Evolutionary conservation across 2,329 filamentous ascomycete genomes (phyloP), one percentile per base, ranked within the genome.

Genomic region (Hypocrella siamensis): DNA sequence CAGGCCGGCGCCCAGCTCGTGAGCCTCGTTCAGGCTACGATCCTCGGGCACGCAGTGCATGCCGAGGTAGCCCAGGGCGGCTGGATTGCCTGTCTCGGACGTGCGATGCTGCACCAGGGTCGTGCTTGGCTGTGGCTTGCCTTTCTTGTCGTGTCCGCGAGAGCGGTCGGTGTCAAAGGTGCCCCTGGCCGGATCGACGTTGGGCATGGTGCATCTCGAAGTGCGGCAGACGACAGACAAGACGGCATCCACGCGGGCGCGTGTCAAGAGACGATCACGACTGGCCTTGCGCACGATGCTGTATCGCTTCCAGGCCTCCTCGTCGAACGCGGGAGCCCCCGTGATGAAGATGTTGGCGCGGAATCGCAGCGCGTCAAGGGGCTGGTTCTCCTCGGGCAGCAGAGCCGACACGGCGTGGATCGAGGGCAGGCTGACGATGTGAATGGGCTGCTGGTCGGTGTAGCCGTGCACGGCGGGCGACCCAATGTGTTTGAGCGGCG

Each of bases 31-130:
- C 8, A 47, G 9, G 5, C 38, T 34, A 4, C 33, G 27, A 5
- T 46, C 42, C 7, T 48, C 47, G 0, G 47, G 47, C 2, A 49
- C 47, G n/a, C 45, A 46, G 24, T 48, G 47, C 43, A 49, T 47
- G 3, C 47, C 47, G 11, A 49, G 18, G 15, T 49, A 49, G 0
- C 47, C 47, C 14, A 49, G 32, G 12, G 46, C 46, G 10, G 30
- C 40, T 0, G 39, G 40, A 8, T 49, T 49, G 2, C 46, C 46
- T 9, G 36, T 28, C 19, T 49, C 47, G 0, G 45, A 39, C 1
- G 39, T 49, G 1, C 47, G 38, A 12, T 43, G 12, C 18, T 41
- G 29, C 1, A 44, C 28, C 22, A 49, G 11, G 0, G 47, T 43
- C 6, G 47, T 42, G 11, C 46, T 46, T 1, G 47, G 47, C 32